Conservation (phyloP, 495 filamentous ascomycete species). For the Cladorrhinum samala region DNA sequence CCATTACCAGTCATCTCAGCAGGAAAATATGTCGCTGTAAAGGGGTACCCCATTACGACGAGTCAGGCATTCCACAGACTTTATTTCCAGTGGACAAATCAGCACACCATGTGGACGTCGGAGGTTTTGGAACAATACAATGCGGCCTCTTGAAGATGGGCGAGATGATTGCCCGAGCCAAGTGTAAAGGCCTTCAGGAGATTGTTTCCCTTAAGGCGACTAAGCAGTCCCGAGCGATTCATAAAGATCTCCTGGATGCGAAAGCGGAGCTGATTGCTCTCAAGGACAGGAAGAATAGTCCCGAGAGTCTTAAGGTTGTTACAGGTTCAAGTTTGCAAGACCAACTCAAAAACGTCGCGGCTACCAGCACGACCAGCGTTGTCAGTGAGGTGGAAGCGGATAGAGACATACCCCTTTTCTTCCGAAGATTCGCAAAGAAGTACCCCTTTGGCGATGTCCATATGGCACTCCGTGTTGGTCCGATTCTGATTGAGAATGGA, state of each 20-base stretch:
- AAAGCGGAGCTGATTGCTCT: neutral
- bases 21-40: constrained; percentile 24
- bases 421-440: constrained; percentile 22
- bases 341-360: neutral
- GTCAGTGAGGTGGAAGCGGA: constrained; percentile 11
- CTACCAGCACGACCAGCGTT: neutral
- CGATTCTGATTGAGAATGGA: constrained; percentile 39
- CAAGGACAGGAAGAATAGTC: neutral
- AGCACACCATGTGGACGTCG: neutral
- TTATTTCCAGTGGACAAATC: constrained; percentile 21
- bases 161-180: constrained; percentile 6
- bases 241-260: neutral
- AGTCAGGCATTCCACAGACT: constrained; percentile 1
- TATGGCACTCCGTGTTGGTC: constrained; percentile 37
- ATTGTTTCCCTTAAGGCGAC: neutral
- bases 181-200: constrained; percentile 5
- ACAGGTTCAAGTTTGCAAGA: neutral
- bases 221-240: neutral
- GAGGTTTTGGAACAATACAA: constrained; percentile 6
- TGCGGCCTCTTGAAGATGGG: constrained; percentile 16
- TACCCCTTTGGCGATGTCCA: constrained; percentile 36
- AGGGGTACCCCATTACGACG: constrained; percentile 15
- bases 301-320: neutral
- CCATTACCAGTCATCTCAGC: constrained; percentile 15
- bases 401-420: constrained; percentile 30